A percentile compares a stretch with the other conserved stretches of the same genome.
These are phyloP conservation scores for Favolaschia claudopus DNA, from an alignment of 768 basidiomycete genomes.

Conservation along the genomic window DNA sequence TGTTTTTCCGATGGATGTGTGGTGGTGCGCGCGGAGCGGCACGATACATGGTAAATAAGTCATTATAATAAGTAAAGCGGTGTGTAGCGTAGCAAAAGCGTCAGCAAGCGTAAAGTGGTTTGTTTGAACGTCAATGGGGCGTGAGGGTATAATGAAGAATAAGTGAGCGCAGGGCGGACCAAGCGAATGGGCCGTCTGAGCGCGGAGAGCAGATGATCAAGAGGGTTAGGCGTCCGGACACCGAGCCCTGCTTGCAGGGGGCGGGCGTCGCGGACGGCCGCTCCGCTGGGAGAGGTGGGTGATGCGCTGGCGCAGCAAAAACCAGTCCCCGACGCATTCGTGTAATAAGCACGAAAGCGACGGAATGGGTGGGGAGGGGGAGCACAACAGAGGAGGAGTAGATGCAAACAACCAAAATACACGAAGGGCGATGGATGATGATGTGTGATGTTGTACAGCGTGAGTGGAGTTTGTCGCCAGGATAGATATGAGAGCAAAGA, in stretches of 20 bases:
- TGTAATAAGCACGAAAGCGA: too few species aligned
- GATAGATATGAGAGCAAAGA: neutral
- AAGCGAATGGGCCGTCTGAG: neutral
- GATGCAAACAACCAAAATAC: neutral
- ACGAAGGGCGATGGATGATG: neutral
- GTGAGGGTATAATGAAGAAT: slow-evolving; percentile 10
- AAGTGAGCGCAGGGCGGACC: neutral
- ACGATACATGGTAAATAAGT: slow-evolving; percentile 10
- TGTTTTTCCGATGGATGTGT: neutral
- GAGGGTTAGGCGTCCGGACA: neutral
- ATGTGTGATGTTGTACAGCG: slow-evolving; percentile 20
- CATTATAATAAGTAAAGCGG: slow-evolving; percentile 14
- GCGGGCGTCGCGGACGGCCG: slow-evolving; percentile 10
- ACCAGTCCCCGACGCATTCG: too few species aligned
- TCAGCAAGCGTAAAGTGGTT: neutral
- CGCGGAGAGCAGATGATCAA: slow-evolving; percentile 7
- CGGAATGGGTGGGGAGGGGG: neutral
- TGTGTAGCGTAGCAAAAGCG: slow-evolving; percentile 5
- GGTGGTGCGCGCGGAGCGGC: neutral
- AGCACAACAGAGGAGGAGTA: neutral
- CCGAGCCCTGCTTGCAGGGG: neutral
- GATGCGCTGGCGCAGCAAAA: slow-evolving; percentile 2
- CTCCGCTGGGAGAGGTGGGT: neutral
- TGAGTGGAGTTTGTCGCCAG: slow-evolving; percentile 12
- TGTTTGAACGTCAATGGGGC: slow-evolving; percentile 2